phyloP scores from a whole-genome alignment of 805 yeast genomes.

The Metschnikowia koreensis region DNA sequence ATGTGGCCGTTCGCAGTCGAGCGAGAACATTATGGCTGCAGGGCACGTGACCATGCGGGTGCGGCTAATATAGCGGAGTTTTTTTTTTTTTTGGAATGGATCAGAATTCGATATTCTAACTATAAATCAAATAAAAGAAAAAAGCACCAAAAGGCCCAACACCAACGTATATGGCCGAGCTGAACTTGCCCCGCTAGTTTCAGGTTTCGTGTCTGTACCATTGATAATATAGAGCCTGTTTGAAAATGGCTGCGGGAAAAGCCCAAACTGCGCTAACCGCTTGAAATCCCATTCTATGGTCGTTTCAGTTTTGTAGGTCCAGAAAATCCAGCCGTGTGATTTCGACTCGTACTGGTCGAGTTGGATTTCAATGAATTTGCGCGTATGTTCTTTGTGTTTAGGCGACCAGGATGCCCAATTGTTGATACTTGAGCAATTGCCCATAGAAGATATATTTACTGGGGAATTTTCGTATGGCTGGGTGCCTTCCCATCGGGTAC shows the following conservation, averaged over 20 bases:
- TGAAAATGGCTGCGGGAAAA: constrained; percentile 62
- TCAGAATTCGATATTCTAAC: not conserved
- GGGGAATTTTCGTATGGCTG: constrained; percentile 12
- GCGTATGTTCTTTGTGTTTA: constrained; percentile 41
- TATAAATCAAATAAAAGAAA: not conserved
- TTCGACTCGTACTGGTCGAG: constrained; percentile 47
- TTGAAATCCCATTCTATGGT: constrained; percentile 68
- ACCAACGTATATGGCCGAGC: not conserved
- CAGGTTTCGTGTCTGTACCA: constrained; percentile 32
- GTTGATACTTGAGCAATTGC: constrained; percentile 42
- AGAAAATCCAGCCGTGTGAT: constrained; percentile 62
- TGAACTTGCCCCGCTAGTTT: not conserved
- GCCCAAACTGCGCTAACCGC: constrained; percentile 44
- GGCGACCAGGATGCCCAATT: constrained; percentile 39
- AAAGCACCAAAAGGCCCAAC: not conserved
- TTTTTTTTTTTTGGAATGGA: too few relatives aligned
- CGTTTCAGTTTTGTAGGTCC: constrained; percentile 69
- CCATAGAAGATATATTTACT: constrained; percentile 26
- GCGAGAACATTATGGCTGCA: constrained; percentile 2
- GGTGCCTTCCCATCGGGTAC: constrained; percentile 17
- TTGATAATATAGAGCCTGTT: constrained; percentile 27
- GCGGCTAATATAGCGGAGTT: not conserved
- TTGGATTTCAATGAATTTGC: constrained; percentile 61
- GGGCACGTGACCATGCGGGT: constrained; percentile 7
- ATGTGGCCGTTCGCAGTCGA: not conserved